Conservation (phyloP, 2,329 filamentous ascomycete species). For the Claviceps cyperi region DNA sequence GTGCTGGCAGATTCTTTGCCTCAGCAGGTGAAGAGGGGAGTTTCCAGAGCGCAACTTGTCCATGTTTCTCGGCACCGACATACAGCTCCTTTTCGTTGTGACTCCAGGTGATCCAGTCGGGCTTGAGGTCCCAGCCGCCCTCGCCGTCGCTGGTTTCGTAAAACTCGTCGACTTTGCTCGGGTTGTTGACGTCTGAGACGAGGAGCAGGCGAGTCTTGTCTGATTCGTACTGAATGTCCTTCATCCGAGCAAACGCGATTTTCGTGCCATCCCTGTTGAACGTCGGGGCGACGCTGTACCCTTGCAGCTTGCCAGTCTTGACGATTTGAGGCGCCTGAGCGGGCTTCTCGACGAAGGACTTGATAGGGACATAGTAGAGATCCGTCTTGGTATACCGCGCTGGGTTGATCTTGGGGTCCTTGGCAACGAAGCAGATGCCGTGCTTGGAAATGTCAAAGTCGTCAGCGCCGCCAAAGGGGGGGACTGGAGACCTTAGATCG, state of each 20-base stretch:
- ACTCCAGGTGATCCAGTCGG: slow-evolving; percentile 43
- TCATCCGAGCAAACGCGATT: slow-evolving; percentile 70
- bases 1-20: slow-evolving; percentile 31
- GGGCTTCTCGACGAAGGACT: slow-evolving; percentile 42
- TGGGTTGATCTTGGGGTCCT: slow-evolving; percentile 55
- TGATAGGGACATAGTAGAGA: slow-evolving; percentile 57
- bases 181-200: slow-evolving; percentile 43
- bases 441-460: slow-evolving; percentile 61
- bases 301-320: slow-evolving; percentile 42
- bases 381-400: slow-evolving; percentile 71
- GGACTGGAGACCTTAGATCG: slow-evolving; percentile 50
- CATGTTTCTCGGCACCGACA: slow-evolving; percentile 59
- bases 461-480: slow-evolving; percentile 63
- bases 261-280: slow-evolving; percentile 62
- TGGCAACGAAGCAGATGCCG: slow-evolving; percentile 60
- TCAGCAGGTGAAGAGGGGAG: slow-evolving; percentile 40
- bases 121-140: slow-evolving; percentile 46
- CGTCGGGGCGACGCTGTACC: slow-evolving; percentile 50
- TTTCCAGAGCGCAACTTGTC: slow-evolving; percentile 45
- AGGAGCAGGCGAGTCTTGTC: slow-evolving; percentile 55
- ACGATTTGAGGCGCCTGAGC: slow-evolving; percentile 30
- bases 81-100: slow-evolving; percentile 48
- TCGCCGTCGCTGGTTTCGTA: slow-evolving; percentile 47
- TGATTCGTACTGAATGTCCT: slow-evolving; percentile 60
- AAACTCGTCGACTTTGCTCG: slow-evolving; percentile 46